These are phyloP conservation scores for Trichoderma sp. DNA, from an alignment of 2,329 filamentous ascomycete species.

Conservation along the genomic window DNA sequence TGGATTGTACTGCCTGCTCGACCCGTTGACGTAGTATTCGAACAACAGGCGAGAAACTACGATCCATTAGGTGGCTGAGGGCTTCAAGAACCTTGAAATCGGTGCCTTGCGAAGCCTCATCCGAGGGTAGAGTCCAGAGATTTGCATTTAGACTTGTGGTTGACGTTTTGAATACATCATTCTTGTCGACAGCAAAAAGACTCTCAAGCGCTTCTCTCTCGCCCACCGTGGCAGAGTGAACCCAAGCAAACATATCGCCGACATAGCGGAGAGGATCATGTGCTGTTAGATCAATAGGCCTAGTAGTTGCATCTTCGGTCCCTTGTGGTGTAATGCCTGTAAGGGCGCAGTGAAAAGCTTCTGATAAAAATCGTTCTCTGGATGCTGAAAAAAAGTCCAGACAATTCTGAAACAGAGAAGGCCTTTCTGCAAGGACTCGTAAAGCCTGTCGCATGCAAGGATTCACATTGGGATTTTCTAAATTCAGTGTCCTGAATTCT, in stretches of 20 bases:
- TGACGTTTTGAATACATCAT: slow-evolving; percentile 76
- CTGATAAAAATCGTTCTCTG: slow-evolving; percentile 79
- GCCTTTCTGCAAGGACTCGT: slow-evolving; percentile 82
- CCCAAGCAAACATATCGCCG: slow-evolving; percentile 97
- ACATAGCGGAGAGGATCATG: slow-evolving; percentile 91
- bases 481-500: slow-evolving; percentile 86
- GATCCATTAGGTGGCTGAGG: slow-evolving; percentile 80
- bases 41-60: slow-evolving; percentile 77
- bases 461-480: slow-evolving; percentile 92
- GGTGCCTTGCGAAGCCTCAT: slow-evolving; percentile 53
- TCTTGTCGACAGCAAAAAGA: slow-evolving; percentile 85
- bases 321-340: slow-evolving; percentile 66
- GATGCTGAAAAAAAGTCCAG: slow-evolving; percentile 91
- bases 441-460: slow-evolving; percentile 79
- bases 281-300: slow-evolving; percentile 90
- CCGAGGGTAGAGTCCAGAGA: slow-evolving; percentile 69
- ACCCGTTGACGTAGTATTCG: slow-evolving; percentile 84
- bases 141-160: slow-evolving; percentile 78
- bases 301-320: slow-evolving; percentile 60
- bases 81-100: slow-evolving; percentile 79
- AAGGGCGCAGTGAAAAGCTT: slow-evolving; percentile 83
- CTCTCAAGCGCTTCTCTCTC: slow-evolving; percentile 90
- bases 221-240: slow-evolving; percentile 89
- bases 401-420: slow-evolving; percentile 88
- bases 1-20: slow-evolving; percentile 87